phyloP scores from a whole-genome alignment of 108 stramenopile species.

The Epithemia pelagica region DNA sequence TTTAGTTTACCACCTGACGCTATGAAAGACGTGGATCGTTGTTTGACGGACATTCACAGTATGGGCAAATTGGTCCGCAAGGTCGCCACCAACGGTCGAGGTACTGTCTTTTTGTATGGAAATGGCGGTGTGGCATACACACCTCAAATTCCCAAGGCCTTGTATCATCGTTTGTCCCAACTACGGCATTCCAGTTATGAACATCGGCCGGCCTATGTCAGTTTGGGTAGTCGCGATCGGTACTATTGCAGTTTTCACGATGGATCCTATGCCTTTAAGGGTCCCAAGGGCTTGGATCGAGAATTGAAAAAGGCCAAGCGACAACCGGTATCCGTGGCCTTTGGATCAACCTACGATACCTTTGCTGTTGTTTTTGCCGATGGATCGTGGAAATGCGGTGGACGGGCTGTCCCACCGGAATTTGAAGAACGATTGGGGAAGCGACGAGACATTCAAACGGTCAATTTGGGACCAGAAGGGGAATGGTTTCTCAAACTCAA shows the following conservation, averaged over 20 bases:
- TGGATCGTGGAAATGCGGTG: conserved; percentile 71
- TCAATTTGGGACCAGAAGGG: conserved; percentile 57
- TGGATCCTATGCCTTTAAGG: conserved; percentile 49
- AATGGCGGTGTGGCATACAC: conserved; percentile 70
- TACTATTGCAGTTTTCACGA: conserved; percentile 67
- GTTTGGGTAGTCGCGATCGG: conserved; percentile 60
- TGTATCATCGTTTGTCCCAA: conserved; percentile 45
- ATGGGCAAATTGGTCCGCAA: conserved; percentile 48
- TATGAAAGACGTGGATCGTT: conserved; percentile 49
- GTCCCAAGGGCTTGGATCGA: conserved; percentile 44
- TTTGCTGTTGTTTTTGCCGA: conserved; percentile 67
- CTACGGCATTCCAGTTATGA: conserved; percentile 20
- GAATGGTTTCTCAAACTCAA: conserved; percentile 73
- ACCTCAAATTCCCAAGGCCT: conserved; percentile 48
- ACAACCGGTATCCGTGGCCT: conserved; percentile 49
- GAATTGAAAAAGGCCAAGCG: conserved; percentile 37
- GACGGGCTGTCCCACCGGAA: conserved; percentile 42
- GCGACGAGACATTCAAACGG: conserved; percentile 49
- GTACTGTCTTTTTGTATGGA: conserved; percentile 64
- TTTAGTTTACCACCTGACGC: conserved; percentile 37
- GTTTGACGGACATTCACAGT: conserved; percentile 40
- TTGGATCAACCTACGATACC: conserved; percentile 59
- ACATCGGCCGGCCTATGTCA: conserved; percentile 51
- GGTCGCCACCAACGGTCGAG: conserved; percentile 68
- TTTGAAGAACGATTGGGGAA: conserved; percentile 50